Conservation (phyloP, 257 asterid species). For the Echium plantagineum region DNA sequence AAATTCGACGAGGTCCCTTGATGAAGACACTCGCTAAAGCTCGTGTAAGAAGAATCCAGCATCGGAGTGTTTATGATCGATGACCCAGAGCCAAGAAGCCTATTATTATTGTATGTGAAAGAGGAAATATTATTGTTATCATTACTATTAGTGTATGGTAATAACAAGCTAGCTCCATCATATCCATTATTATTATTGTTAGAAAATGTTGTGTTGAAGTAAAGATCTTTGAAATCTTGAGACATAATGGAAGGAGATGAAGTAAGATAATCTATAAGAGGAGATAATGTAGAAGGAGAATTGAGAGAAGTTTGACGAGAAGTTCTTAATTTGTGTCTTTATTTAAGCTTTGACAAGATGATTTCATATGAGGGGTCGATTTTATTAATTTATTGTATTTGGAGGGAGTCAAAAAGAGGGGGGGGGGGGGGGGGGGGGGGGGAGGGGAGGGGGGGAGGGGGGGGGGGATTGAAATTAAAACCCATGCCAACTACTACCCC, state of each 20-base stretch:
- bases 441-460: no score
- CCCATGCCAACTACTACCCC: slow-evolving; percentile 16
- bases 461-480: no score
- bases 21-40: slow-evolving; percentile 12
- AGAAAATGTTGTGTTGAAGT: slow-evolving; percentile 38
- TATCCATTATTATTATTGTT: slow-evolving; percentile 15
- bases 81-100: neutral
- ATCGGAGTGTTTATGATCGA: neutral
- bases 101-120: slow-evolving; percentile 12
- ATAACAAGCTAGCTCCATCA: slow-evolving; percentile 4
- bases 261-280: slow-evolving; percentile 5
- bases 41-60: slow-evolving; percentile 34
- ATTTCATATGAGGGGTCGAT: slow-evolving; percentile 25
- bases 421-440: no score
- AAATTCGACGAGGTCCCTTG: neutral
- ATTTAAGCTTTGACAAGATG: slow-evolving; percentile 60
- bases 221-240: slow-evolving; percentile 38
- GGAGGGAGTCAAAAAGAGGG: slow-evolving; percentile 4
- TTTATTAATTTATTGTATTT: neutral
- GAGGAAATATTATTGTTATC: neutral
- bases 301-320: slow-evolving; percentile 37
- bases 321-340: slow-evolving; percentile 26
- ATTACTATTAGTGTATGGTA: slow-evolving; percentile 18
- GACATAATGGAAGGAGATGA: slow-evolving; percentile 41
- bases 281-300: slow-evolving; percentile 3